Evolutionary conservation across 139 green algal species (phyloP), one percentile per base, ranked within the genome.

Genomic region (Tetradesmus obliquus): DNA sequence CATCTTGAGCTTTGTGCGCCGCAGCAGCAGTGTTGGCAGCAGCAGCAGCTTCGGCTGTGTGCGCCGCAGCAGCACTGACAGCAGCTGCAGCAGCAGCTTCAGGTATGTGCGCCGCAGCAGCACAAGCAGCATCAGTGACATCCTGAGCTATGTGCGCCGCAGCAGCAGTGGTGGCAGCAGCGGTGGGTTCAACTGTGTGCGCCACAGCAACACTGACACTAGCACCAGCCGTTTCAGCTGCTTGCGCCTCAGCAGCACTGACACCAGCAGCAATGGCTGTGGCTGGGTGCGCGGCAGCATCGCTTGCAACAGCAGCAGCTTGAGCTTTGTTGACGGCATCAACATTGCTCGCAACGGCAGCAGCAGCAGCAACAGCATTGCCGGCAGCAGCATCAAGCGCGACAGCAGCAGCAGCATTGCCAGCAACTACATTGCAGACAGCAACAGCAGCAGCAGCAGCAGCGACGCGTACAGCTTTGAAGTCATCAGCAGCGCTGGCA

Each of bases 381-480:
- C 51, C 17, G 62, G 51, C 82, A 87, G 82, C 82, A 87, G 82
- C 17, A 87, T 9, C 82, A 87, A 20, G 24, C 58, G 82, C 82
- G 62, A 9, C 20, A 87, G 51, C 12, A 20, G 17, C 82, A 60
- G 82, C 82, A 87, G 32, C 32, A 45, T 45, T 45, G 32, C 32
- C 32, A 45, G 32, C 32, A 45, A 45, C 32, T 45, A 45, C 32
- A 45, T 45, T 45, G 32, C 32, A 45, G 32, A 45, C 32, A 45
- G 32, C 32, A 45, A 45, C 32, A 45, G 32, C 32, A 45, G 32
- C 32, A 45, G 32, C 32, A 45, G 32, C 32, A 45, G 32, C 32
- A 45, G 32, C 62, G 82, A n/a, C 82, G 45, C 20, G 45, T 20
- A 20, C 82, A 51, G 45, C 8, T n/a, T 32, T 45, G 32, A 45